Evolutionary conservation across 1,284 basidiomycete genomes (phyloP).

Genomic region (Sanghuangporus weigelae): DNA sequence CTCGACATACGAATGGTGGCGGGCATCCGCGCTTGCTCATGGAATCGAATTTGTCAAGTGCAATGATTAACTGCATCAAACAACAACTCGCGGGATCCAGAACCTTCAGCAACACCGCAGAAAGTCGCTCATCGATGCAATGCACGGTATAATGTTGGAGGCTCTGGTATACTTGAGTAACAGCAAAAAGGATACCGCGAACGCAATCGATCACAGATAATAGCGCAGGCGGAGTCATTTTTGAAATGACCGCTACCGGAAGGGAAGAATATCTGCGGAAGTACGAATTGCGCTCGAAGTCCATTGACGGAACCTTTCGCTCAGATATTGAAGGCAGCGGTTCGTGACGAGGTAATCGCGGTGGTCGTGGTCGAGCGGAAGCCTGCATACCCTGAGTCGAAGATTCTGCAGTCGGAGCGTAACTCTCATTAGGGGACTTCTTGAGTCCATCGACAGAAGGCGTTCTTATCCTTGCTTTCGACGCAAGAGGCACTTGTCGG

Average conservation of each 20-base stretch:
- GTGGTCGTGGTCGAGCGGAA: conserved; percentile 41
- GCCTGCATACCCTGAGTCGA: conserved; percentile 39
- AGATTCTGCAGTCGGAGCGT: conserved; percentile 22
- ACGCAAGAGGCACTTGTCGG: background rate
- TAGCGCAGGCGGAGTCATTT: conserved; percentile 70
- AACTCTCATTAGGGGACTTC: conserved; percentile 6
- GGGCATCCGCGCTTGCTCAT: conserved; percentile 67
- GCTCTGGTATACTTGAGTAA: conserved; percentile 89
- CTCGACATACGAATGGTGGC: conserved; percentile 70
- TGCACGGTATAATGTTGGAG: conserved; percentile 87
- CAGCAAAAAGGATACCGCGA: conserved; percentile 87
- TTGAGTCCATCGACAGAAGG: background rate
- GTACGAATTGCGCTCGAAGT: conserved; percentile 86
- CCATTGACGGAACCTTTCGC: conserved; percentile 50
- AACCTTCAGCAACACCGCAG: conserved; percentile 76
- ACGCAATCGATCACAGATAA: conserved; percentile 80
- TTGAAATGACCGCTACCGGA: conserved; percentile 60
- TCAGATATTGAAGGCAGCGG: conserved; percentile 38
- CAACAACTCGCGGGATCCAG: conserved; percentile 81
- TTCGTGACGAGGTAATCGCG: conserved; percentile 37
- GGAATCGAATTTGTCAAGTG: conserved; percentile 90
- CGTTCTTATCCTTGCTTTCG: background rate
- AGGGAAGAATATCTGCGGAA: conserved; percentile 84
- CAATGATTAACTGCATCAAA: conserved; percentile 81
- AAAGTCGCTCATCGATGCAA: conserved; percentile 82